These are phyloP conservation scores for Zygoascus ofunaensis DNA, from an alignment of 805 yeast genomes.

Conservation along the genomic window DNA sequence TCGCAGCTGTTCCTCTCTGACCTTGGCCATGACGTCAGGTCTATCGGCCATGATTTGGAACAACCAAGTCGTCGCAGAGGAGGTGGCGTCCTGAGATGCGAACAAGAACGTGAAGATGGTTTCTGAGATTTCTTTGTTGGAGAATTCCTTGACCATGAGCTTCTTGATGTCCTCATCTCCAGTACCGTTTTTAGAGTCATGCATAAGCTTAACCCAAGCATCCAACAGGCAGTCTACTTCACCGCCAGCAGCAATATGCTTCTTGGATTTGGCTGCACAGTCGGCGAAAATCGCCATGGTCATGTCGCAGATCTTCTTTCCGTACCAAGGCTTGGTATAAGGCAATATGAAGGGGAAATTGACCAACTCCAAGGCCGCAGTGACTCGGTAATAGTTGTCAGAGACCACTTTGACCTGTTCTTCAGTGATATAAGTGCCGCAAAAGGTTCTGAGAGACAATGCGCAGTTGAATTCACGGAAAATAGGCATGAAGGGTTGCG, in stretches of 20 bases:
- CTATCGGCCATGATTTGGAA: conserved; percentile 94
- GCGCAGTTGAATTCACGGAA: conserved; percentile 97
- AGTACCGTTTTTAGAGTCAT: conserved; percentile 46
- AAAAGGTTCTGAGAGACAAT: conserved; percentile 81
- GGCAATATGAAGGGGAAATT: conserved; percentile 96
- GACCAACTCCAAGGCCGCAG: conserved; percentile 94
- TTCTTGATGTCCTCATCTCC: conserved; percentile 41
- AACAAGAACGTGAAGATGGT: conserved; percentile 93
- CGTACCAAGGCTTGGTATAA: conserved; percentile 96
- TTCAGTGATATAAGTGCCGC: conserved; percentile 90
- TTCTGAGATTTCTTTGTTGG: conserved; percentile 88
- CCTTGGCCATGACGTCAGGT: conserved; percentile 77
- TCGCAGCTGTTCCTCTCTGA: conserved; percentile 83
- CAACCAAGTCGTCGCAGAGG: conserved; percentile 95
- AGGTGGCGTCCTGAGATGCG: conserved; percentile 97
- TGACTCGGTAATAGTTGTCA: conserved; percentile 83
- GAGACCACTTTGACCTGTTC: conserved; percentile 82
- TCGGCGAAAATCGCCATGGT: conserved; percentile 85
- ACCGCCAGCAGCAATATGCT: conserved; percentile 67
- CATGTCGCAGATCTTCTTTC: conserved; percentile 84
- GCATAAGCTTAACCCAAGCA: conserved; percentile 86
- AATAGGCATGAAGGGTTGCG: conserved; percentile 76
- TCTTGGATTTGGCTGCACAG: conserved; percentile 85
- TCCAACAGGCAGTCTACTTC: conserved; percentile 86
- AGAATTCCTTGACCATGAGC: conserved; percentile 66